phyloP scores from a whole-genome alignment of 495 filamentous ascomycete genomes.

The Cairneyella variabilis region DNA sequence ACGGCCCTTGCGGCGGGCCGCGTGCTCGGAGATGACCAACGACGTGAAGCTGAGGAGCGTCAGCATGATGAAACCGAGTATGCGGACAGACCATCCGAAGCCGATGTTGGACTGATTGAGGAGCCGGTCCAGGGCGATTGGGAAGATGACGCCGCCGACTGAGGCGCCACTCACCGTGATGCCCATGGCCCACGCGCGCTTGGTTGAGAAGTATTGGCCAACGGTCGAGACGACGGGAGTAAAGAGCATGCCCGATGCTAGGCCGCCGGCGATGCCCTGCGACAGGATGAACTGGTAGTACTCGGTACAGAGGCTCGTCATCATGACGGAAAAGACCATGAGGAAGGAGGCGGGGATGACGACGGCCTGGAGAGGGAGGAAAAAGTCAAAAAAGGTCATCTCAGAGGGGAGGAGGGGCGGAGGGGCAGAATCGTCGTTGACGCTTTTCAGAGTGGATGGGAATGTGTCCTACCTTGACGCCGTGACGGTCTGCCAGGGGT shows the following conservation, averaged over 20 bases:
- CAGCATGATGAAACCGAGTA: background rate
- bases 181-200: background rate
- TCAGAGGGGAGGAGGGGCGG: background rate
- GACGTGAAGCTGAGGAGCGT: background rate
- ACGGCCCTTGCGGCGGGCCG: background rate
- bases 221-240: background rate
- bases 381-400: background rate
- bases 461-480: constrained; percentile 29
- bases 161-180: background rate
- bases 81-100: background rate
- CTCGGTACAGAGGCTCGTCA: constrained; percentile 55
- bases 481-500: constrained; percentile 35
- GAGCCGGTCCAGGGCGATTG: background rate
- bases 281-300: constrained; percentile 74
- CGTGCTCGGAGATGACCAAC: background rate
- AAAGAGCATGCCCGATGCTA: constrained; percentile 71
- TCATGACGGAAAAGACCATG: constrained; percentile 31
- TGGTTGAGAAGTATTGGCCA: background rate
- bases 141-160: background rate
- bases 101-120: background rate
- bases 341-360: background rate
- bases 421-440: background rate
- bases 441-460: constrained; percentile 2
- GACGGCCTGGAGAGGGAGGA: background rate
- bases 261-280: constrained; percentile 65